A percentile compares a stretch with the other conserved stretches of the same genome.
These are phyloP conservation scores for Hordeum pubiflorum DNA, from an alignment of 202 grass and related monocot genomes.

Conservation along the genomic window DNA sequence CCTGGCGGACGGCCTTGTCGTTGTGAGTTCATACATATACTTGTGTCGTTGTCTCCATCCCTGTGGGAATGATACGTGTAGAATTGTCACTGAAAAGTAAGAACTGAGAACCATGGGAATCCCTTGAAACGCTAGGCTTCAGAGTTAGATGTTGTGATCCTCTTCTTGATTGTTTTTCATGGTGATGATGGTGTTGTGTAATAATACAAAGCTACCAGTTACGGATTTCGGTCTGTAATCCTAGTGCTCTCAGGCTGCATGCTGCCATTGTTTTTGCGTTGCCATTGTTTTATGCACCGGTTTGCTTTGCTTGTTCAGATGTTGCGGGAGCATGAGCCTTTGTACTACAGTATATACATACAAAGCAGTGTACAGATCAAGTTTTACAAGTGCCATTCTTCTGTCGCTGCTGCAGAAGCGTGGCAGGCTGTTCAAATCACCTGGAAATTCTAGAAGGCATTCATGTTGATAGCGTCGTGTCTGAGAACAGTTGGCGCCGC, in stretches of 20 bases:
- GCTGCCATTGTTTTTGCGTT: background rate
- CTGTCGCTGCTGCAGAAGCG: background rate
- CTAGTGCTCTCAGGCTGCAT: background rate
- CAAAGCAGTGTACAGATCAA: background rate
- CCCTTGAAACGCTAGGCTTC: conserved; percentile 18
- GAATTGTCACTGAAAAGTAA: conserved; percentile 1
- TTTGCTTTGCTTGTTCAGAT: background rate
- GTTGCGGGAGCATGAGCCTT: background rate
- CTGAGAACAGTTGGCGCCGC: conserved; percentile 9
- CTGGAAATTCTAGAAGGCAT: conserved; percentile 4
- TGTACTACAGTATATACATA: background rate
- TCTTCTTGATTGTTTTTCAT: conserved; percentile 20
- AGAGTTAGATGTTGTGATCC: conserved; percentile 25
- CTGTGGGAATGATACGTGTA: conserved; percentile 19
- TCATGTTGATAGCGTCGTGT: background rate
- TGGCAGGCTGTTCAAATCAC: background rate
- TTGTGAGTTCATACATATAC: conserved; percentile 2
- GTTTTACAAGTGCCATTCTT: background rate
- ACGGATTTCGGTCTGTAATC: background rate
- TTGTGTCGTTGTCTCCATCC: background rate
- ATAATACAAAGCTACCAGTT: conserved; percentile 3
- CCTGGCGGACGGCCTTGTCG: background rate
- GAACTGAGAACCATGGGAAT: conserved; percentile 25
- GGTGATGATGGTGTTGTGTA: conserved; percentile 5
- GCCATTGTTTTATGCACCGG: background rate